Base-by-base conservation (phyloP, 805 yeast genomes). In the Kuraishia ogatae region DNA sequence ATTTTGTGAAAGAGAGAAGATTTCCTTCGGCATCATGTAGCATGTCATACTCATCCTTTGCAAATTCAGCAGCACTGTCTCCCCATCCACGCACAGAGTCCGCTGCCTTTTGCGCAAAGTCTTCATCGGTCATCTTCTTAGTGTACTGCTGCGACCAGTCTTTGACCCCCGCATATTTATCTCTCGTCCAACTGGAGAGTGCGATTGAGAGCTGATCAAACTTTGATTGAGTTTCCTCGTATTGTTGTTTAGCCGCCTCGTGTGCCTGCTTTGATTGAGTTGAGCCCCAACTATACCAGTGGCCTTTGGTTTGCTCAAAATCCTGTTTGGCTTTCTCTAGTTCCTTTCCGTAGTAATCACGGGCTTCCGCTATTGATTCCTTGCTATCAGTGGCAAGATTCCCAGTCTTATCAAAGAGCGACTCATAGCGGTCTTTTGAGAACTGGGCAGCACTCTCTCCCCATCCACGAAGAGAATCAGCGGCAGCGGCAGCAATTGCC, bases 241-340 rank as follows among this genome's bases (percentile, higher is more conserved):
- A 66, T 26, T 60, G 59, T 50, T 50, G 54, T 50, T 56, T 61
- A 3, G 71, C 70, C 11, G 58, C 58, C 2, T 62, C 64, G 58
- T 67, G 70, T 19, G 55, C 60, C 43, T 64, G 66, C 47, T 62
- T 53, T 1, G 70, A 62, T 51, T 64, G 60, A 8, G 68, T 67
- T 19, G 58, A 58, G 56, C 65, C 66, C 71, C 71, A 68, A 29
- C 54, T 59, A 10, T 64, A 51, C 68, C 69, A 66, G 24, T 66
- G 62, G 19, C 65, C 50, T 54, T 61, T 65, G 1, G 70, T 62
- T 49, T 62, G 59, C 20, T 68, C 67, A 55, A 61, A 66, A 29
- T 57, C 55, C 53, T 61, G 57, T 56, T 66, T 62, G 19, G 70
- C 71, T 22, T 56, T 51, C 20, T 53, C 52, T 1, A 60, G 54